Conservation (phyloP, 768 basidiomycete genomes). For the Collybiopsis confluens region DNA sequence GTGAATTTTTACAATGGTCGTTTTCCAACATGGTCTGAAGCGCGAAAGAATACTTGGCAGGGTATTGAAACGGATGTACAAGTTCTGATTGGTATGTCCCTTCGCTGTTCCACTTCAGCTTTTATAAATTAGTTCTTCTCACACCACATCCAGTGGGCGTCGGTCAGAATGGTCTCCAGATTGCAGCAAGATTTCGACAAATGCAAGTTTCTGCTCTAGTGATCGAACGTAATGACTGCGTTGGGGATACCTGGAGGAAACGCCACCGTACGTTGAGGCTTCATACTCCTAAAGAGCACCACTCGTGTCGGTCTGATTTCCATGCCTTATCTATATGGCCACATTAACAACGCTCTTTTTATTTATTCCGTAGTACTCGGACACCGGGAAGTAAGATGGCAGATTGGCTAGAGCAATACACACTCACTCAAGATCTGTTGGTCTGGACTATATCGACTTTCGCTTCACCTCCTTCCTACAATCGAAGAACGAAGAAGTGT, state of each 20-base stretch:
- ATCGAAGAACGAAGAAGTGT: constrained; percentile 24
- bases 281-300: constrained; percentile 30
- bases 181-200: constrained; percentile 38
- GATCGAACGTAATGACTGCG: constrained; percentile 27
- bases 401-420: constrained; percentile 43
- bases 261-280: constrained; percentile 38
- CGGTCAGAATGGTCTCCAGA: constrained; percentile 38
- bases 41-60: background rate
- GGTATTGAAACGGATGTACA: background rate
- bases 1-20: background rate
- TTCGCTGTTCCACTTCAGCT: too few relatives aligned
- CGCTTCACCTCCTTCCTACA: constrained; percentile 28
- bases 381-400: constrained; percentile 39
- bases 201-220: constrained; percentile 35
- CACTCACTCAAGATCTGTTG: constrained; percentile 32
- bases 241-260: constrained; percentile 40
- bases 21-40: background rate
- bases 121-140: too few relatives aligned
- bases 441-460: constrained; percentile 36
- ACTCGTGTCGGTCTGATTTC: constrained; percentile 11
- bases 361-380: too few relatives aligned
- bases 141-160: constrained; percentile 41
- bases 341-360: constrained; percentile 12
- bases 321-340: constrained; percentile 3
- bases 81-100: background rate